Evolutionary conservation across 306 rosid genomes (phyloP).

Genomic region (Canavalia gladiata): DNA sequence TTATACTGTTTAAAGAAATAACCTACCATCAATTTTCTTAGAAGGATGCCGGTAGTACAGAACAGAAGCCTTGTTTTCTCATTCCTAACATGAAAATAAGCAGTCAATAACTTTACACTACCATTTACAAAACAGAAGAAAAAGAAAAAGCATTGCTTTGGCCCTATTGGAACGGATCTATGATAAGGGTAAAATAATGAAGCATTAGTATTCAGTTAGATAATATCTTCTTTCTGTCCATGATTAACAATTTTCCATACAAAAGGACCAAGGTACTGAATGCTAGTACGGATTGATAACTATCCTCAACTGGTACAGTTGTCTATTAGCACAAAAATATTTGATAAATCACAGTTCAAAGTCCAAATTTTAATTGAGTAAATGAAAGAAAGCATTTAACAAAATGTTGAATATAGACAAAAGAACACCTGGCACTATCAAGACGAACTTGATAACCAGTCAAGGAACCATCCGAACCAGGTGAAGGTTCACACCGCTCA

Average conservation of each 20-base stretch:
- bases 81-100: conserved; percentile 64
- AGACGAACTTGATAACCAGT: conserved; percentile 99
- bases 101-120: conserved; percentile 33
- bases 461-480: conserved; percentile 90
- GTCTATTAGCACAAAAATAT: conserved; percentile 27
- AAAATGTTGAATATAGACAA: conserved; percentile 38
- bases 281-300: conserved; percentile 6
- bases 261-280: conserved; percentile 23
- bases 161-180: background rate
- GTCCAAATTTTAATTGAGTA: conserved; percentile 4
- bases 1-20: conserved; percentile 27
- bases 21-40: conserved; percentile 86
- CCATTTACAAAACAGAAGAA: conserved; percentile 2
- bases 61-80: conserved; percentile 90
- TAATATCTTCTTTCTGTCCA: conserved; percentile 11
- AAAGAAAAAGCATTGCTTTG: conserved; percentile 29
- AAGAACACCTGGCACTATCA: conserved; percentile 85
- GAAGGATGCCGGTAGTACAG: conserved; percentile 95
- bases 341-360: conserved; percentile 17
- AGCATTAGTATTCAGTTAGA: conserved; percentile 15
- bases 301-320: conserved; percentile 30
- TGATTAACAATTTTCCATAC: conserved; percentile 19
- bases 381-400: conserved; percentile 30
- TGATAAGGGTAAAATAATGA: background rate
- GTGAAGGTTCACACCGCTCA: conserved; percentile 91